Evolutionary conservation across 129 eudicot genomes (phyloP).

Genomic region (Helianthus tuberosus): DNA sequence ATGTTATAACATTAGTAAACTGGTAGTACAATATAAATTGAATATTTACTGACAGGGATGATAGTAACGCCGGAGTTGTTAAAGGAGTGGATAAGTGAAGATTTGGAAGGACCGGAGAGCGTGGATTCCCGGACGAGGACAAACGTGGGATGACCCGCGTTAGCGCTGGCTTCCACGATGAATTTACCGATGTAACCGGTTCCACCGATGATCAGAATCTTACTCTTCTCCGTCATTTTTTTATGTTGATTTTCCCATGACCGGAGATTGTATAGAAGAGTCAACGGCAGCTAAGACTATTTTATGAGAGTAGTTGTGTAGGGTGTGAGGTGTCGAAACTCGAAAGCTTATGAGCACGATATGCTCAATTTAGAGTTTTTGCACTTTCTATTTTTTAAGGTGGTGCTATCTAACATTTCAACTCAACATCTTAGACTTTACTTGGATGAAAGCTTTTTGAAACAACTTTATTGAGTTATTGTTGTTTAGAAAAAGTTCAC

Average conservation of each 20-base stretch:
- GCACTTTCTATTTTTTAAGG: too few species aligned
- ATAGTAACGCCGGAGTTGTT: constrained; percentile 1
- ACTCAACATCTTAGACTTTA: too few species aligned
- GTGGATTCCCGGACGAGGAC: constrained; percentile 45
- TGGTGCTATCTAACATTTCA: too few species aligned
- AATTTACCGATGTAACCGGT: constrained; percentile 36
- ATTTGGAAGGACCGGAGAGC: constrained; percentile 43
- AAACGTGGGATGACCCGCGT: constrained; percentile 52
- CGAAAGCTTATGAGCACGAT: too few species aligned
- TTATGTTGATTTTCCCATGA: neutral
- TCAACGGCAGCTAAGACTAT: too few species aligned
- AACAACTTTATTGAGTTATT: too few species aligned
- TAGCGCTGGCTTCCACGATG: constrained; percentile 44
- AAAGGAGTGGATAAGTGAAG: constrained; percentile 6
- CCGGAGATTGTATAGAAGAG: neutral
- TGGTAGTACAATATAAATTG: neutral
- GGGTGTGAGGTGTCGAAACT: too few species aligned
- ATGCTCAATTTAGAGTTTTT: too few species aligned
- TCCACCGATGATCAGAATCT: too few species aligned
- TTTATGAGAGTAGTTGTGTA: too few species aligned
- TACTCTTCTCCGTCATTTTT: constrained; percentile 41
- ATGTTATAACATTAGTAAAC: neutral
- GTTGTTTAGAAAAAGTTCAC: too few species aligned
- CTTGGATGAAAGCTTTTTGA: too few species aligned
- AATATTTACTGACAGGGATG: constrained; percentile 30